Evolutionary conservation across 108 stramenopile genomes (phyloP), one percentile per base, ranked within the genome.

Genomic region (Parmales sp.): DNA sequence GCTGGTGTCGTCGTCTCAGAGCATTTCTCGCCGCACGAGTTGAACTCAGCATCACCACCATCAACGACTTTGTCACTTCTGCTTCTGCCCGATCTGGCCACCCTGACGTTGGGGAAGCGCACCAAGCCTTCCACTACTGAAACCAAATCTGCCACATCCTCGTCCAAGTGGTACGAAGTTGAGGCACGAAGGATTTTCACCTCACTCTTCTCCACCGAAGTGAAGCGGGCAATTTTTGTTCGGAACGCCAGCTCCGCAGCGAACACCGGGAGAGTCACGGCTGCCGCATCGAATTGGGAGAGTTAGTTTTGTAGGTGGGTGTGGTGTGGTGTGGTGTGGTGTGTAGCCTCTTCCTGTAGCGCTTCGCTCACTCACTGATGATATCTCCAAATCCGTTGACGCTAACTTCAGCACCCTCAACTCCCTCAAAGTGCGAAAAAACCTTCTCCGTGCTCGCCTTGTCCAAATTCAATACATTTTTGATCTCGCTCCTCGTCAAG

Each of bases 1-100:
- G 46, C 28, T 39, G 74, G 74, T 19, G 69, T 74, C 20, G 39
- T 65, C 45, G 41, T 70, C 0, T 37, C 74, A 9, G 45, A 25
- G 69, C 69, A 70, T 11, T 38, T 38, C 1, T n/a, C 2, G 28
- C 74, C 74, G 45, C 74, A 74, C 29, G 31, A 51, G 39, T 36
- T 31, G 48, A 67, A 54, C 0, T 46, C 48, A 20, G 18, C 36
- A n/a, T 45, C 29, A n/a, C n/a, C n/a, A n/a, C n/a, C n/a, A n/a
- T n/a, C n/a, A n/a, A n/a, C n/a, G n/a, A n/a, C n/a, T n/a, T n/a
- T n/a, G n/a, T n/a, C n/a, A n/a, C n/a, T n/a, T n/a, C n/a, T n/a
- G n/a, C n/a, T n/a, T n/a, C n/a, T n/a, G n/a, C n/a, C n/a, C n/a
- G n/a, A n/a, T n/a, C n/a, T n/a, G n/a, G n/a, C n/a, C n/a, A n/a